Base-by-base conservation (phyloP, 2,329 filamentous ascomycete genomes). In the Sporothrix schenckii region DNA sequence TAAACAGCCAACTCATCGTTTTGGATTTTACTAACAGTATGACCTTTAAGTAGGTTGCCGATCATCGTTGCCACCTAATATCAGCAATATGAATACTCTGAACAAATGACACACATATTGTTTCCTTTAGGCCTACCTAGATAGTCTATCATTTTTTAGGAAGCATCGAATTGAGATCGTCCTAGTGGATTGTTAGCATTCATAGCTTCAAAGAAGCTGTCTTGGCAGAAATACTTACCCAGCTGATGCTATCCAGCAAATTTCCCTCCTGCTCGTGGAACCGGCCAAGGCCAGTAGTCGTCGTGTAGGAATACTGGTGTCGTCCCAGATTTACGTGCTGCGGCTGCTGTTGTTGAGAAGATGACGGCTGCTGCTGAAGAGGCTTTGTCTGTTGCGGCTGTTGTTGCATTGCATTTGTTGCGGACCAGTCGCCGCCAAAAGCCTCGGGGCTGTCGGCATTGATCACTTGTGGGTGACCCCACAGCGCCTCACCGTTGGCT, bases 401-500 rank as follows among this genome's bases (percentile, higher is more conserved):
- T 11, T 44, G 58, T 34, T 71, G 67, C 49, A 61, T 21, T 27
- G 39, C 34, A 11, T 39, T 69, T 13, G 69, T 68, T 16, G 52
- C 47, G 2, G 70, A 7, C 65, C 65, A 69, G 3, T 67, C 63
- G 39, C 56, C 39, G 2, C 34, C 68, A 16, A 69, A 60, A 52
- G 80, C 80, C 63, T 80, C 81, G 0, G 83, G 82, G 70, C 82
- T 84, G 7, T 79, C 78, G 5, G 53, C 65, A 41, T 21, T 66
- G 34, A 69, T 39, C 16, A 78, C 76, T 58, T 79, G 78, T 39
- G 71, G 66, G 9, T 82, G 71, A 27, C 78, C 78, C 82, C 83
- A 86, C 14, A 85, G 76, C 0, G 80, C 80, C 72, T 85, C 82
- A 4, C 83, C 82, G 71, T 85, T 82, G 4, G 82, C 81, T 1